Evolutionary conservation across 2,329 filamentous ascomycete genomes (phyloP), one percentile per base, ranked within the genome.

Genomic region (Ascochyta fabae): DNA sequence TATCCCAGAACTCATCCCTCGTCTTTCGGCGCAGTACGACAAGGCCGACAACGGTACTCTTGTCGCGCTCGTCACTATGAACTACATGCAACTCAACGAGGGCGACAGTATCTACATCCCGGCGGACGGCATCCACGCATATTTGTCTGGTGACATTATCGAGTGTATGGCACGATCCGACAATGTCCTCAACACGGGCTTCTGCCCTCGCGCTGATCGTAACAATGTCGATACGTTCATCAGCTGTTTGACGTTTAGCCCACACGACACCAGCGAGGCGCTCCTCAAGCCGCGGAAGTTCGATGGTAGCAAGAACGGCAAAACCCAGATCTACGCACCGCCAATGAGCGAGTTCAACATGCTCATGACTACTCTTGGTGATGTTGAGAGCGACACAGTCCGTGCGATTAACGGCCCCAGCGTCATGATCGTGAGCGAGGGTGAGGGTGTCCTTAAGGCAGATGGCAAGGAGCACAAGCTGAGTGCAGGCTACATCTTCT

Each of bases 101-200:
- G 88, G 89, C 15, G 84, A 91, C 47, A 83, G 85, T 8, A 81
- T 92, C 47, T 90, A 84, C 69, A 88, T 92, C 15, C 88, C 88
- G 0, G 87, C 88, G 0, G 88, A 91, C 61, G 88, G 87, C 4
- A 89, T 91, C 49, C 88, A 92, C 67, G 88, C 88, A 0, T 92
- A 91, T 67, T 78, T 92, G 0, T 82, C 83, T 4, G 89, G 89
- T 3, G 86, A 91, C 68, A 90, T 92, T 47, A 85, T 92, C 64
- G 89, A 92, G 73, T 91, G 88, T 75, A 92, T 92, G 89, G 89
- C 89, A 1, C 83, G 88, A 7, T 86, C 83, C 19, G 87, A 92
- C 77, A 91, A 91, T 54, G 88, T 92, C 2, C 79, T 92, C 45
- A 90, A 90, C 72, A 86, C 84, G 0, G 89, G 89, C 0, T 91